phyloP scores from a whole-genome alignment of 164 flowering plant species.

The Euptelea pleiosperma region DNA sequence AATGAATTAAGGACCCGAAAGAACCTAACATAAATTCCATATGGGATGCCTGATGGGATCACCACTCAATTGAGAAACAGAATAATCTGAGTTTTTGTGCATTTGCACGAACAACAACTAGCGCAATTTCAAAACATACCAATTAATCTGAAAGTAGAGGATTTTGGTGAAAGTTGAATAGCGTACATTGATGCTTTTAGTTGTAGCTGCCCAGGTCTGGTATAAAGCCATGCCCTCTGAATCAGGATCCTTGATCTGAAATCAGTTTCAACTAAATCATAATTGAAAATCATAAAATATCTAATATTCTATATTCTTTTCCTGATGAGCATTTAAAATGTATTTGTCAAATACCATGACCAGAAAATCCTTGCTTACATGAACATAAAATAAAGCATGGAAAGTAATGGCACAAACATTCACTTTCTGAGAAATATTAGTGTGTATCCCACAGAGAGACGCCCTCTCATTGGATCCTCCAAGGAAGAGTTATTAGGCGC shows the following conservation, averaged over 20 bases:
- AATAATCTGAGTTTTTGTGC: background rate
- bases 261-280: conserved; percentile 14
- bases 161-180: background rate
- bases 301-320: background rate
- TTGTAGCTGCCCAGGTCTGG: conserved; percentile 48
- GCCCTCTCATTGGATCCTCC: too few species aligned
- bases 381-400: too few species aligned
- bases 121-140: background rate
- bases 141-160: background rate
- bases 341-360: background rate
- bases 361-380: background rate
- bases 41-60: too few species aligned
- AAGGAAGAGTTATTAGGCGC: too few species aligned
- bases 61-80: too few species aligned
- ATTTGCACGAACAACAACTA: background rate
- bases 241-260: conserved; percentile 85
- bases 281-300: conserved; percentile 5
- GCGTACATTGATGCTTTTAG: conserved; percentile 48
- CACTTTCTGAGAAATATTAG: too few species aligned
- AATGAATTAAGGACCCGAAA: too few species aligned
- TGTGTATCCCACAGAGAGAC: too few species aligned
- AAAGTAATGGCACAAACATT: too few species aligned
- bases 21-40: too few species aligned
- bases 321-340: background rate
- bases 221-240: conserved; percentile 39